Conservation (phyloP, 495 filamentous ascomycete species). For the Penicillium bialowiezense region DNA sequence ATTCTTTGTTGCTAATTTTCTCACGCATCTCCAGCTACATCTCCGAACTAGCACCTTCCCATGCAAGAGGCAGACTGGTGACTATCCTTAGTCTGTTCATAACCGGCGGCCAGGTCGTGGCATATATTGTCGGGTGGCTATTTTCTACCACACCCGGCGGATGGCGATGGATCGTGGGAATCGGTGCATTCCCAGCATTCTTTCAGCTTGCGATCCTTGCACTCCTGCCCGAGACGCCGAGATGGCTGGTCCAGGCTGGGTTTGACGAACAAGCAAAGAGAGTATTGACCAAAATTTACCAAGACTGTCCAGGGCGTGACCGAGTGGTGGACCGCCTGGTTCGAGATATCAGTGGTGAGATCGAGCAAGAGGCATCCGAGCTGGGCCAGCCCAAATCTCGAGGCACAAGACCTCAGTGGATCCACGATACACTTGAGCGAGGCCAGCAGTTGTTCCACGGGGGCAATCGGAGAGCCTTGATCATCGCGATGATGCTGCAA, state of each 20-base stretch:
- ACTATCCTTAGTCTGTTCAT: conserved; percentile 78
- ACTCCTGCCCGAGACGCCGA: conserved; percentile 78
- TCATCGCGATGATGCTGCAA: conserved; percentile 82
- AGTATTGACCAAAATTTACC: conserved; percentile 65
- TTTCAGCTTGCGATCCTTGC: conserved; percentile 64
- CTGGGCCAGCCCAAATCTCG: conserved; percentile 18
- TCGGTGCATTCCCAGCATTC: conserved; percentile 75
- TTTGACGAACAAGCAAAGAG: conserved; percentile 54
- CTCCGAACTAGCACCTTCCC: conserved; percentile 75
- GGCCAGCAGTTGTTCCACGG: conserved; percentile 55
- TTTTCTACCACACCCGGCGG: conserved; percentile 59
- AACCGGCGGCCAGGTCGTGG: conserved; percentile 80
- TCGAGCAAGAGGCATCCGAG: conserved; percentile 60
- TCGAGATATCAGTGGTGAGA: conserved; percentile 65
- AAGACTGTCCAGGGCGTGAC: conserved; percentile 40
- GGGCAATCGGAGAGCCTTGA: conserved; percentile 73
- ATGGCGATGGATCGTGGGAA: conserved; percentile 89
- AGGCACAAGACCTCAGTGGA: conserved; percentile 22
- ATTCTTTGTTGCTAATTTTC: neutral
- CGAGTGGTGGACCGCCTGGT: conserved; percentile 55
- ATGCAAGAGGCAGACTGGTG: conserved; percentile 71
- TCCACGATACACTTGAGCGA: conserved; percentile 33
- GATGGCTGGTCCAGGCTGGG: conserved; percentile 76
- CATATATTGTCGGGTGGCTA: conserved; percentile 74
- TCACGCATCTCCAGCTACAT: conserved; percentile 76